Base-by-base conservation (phyloP, 148 eudicot species). In the Arbutus unedo region DNA sequence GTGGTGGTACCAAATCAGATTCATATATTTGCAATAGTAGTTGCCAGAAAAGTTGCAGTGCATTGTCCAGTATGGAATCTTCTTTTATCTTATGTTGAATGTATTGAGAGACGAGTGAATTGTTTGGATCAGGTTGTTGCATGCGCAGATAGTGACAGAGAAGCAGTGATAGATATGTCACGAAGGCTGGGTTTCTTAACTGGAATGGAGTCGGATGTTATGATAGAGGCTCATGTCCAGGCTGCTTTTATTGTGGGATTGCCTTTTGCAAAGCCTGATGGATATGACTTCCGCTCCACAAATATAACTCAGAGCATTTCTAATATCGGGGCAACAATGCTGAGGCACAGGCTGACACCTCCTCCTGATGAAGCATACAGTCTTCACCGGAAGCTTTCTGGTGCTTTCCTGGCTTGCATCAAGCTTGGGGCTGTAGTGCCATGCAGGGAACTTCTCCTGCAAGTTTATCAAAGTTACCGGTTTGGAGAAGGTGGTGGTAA, bases 341-440 rank as follows among this genome's bases (percentile, higher is more conserved):
- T 96, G 76, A 91, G 90, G 90, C 99, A 96, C 89, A 90, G 99
- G 81, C 80, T 94, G 82, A 93, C 98, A 21, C 93, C 99, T 11
- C 99, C 99, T 31, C 99, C 99, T 21, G 99, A 94, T 41, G 99
- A 96, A 84, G 99, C 90, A 5, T 96, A 96, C 85, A 96, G 99
- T 88, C 97, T 96, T 74, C 99, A 96, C 73, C 90, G 99, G 49
- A 96, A 96, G 83, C 94, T 96, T 79, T 94, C 99, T 19, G 99
- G 99, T 83, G 94, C 98, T 43, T 96, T 96, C 86, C 93, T 96
- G 76, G 99, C 95, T 81, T 94, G 98, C 85, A 90, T 96, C 85
- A 96, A 96, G 92, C 93, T 96, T 82, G 91, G 97, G 82, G 98
- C 99, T 71, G 93, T 93, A 71, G 99, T 96, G 19, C 99, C 99